Base-by-base conservation (phyloP, 2,329 filamentous ascomycete genomes). In the Cercospora sp. region DNA sequence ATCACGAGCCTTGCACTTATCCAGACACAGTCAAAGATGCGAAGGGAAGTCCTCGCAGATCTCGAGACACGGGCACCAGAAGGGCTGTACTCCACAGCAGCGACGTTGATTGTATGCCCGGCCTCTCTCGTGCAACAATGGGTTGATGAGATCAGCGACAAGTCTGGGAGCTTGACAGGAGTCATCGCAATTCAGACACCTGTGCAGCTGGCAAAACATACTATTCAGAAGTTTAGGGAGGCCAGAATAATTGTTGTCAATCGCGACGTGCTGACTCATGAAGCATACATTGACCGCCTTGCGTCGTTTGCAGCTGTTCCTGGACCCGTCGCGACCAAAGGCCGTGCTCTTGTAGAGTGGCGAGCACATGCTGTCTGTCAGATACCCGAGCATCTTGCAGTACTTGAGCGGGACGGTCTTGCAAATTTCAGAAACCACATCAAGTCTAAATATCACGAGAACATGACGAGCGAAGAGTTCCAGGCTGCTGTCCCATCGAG, bases 91-190 rank as follows among this genome's bases (percentile, higher is more conserved):
- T 75, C 84, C 0, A 77, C 84, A 0, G 82, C 85, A 16, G 88
- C 87, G 4, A 90, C 88, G 0, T 74, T 91, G 2, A 84, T 90
- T 30, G 75, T 91, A 0, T 85, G 87, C 6, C 88, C 88, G 0
- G 68, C 75, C 0, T 84, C 86, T 60, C 79, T 91, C 5, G 77
- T 84, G 1, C 73, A 79, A 5, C 89, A 91, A 73, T 91, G 89
- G 89, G 73, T 74, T 8, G 73, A 76, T 0, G 88, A 91, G 69
- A 82, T 87, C 13, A 59, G 72, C 2, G 85, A 85, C 4, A 75
- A 75, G 45, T 36, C 71, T 3, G 61, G 88, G 85, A 73, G 80
- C 77, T 33, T 67, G 0, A 75, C 73, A 20, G 70, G 71, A 0
- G 23, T 89, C 3, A 57, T 87, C 1, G 69, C 81, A 0, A 80